These are phyloP conservation scores for Marsdenia floribunda DNA, from an alignment of 257 asterid species.

Conservation along the genomic window DNA sequence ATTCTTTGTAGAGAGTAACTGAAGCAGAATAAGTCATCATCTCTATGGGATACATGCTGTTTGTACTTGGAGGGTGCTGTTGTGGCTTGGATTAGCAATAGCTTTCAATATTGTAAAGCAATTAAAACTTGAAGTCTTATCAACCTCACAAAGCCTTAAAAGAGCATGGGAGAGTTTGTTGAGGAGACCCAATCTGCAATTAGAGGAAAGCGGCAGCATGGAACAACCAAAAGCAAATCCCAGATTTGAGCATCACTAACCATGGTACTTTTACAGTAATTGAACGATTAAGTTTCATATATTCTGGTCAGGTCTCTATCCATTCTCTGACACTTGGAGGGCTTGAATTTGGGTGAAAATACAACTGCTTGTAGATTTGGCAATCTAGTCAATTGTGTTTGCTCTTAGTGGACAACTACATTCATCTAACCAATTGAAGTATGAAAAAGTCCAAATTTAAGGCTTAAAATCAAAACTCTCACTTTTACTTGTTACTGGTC, in stretches of 20 bases:
- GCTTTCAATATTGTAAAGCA: background rate
- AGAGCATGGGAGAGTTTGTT: conserved; percentile 44
- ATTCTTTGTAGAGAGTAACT: background rate
- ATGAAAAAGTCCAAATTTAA: background rate
- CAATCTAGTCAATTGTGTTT: background rate
- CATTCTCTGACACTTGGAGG: background rate
- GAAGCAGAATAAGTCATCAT: background rate
- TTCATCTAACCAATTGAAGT: background rate
- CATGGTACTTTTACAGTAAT: conserved; percentile 28
- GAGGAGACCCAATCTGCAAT: conserved; percentile 28
- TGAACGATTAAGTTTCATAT: background rate
- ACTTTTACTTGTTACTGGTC: background rate
- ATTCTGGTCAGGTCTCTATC: background rate
- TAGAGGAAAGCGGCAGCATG: conserved; percentile 38
- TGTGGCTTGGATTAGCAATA: background rate
- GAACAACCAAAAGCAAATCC: conserved; percentile 33
- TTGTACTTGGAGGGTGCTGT: background rate
- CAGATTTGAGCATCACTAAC: conserved; percentile 35
- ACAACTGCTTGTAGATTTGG: background rate
- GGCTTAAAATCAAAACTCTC: background rate
- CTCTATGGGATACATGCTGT: conserved; percentile 8
- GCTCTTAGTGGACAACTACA: too few relatives aligned
- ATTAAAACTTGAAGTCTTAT: conserved; percentile 5
- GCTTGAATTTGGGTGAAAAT: background rate
- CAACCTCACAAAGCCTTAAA: background rate